Percentiles rank a stretch among this genome's conserved stretches.
Evolutionary conservation across 208 protist species (phyloP).

Genomic region (Leishmania martiniquensis): DNA sequence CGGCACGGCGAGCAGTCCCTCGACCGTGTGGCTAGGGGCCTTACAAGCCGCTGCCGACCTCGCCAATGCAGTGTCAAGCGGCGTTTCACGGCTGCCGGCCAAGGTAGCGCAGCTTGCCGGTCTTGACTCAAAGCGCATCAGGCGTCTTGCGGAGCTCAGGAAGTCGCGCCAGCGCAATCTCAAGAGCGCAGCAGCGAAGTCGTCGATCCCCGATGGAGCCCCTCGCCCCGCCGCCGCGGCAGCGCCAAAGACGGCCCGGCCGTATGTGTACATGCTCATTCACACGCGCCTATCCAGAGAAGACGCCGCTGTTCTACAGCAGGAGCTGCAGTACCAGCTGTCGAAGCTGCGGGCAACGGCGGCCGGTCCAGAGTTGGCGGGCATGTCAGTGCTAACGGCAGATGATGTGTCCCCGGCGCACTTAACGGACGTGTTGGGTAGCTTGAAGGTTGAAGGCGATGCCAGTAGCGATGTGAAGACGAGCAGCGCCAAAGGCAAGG

Average conservation of each 20-base stretch:
- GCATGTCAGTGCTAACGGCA: constrained; percentile 17
- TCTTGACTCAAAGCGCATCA: not conserved
- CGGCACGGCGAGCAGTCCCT: constrained; percentile 19
- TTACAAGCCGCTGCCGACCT: constrained; percentile 27
- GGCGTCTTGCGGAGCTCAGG: not conserved
- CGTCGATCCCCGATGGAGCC: too few relatives aligned
- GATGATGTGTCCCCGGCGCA: constrained; percentile 24
- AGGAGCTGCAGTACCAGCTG: constrained; percentile 25
- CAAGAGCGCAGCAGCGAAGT: not conserved
- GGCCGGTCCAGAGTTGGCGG: constrained; percentile 24
- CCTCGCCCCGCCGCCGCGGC: not conserved
- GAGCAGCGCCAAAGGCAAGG: not conserved
- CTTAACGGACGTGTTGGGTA: constrained; percentile 24
- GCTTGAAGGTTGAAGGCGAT: not conserved
- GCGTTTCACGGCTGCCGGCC: constrained; percentile 17
- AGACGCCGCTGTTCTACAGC: constrained; percentile 33
- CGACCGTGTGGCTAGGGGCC: constrained; percentile 24
- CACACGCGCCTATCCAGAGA: constrained; percentile 21
- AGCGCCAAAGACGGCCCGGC: not conserved
- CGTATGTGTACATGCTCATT: constrained; percentile 26
- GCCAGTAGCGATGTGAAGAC: not conserved
- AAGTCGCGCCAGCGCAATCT: too few relatives aligned
- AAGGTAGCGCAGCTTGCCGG: constrained; percentile 15
- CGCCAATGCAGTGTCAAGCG: constrained; percentile 5
- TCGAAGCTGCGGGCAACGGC: constrained; percentile 19